These are phyloP conservation scores for Talaromyces sp. DNA, from an alignment of 2,329 filamentous ascomycete species.

Conservation along the genomic window DNA sequence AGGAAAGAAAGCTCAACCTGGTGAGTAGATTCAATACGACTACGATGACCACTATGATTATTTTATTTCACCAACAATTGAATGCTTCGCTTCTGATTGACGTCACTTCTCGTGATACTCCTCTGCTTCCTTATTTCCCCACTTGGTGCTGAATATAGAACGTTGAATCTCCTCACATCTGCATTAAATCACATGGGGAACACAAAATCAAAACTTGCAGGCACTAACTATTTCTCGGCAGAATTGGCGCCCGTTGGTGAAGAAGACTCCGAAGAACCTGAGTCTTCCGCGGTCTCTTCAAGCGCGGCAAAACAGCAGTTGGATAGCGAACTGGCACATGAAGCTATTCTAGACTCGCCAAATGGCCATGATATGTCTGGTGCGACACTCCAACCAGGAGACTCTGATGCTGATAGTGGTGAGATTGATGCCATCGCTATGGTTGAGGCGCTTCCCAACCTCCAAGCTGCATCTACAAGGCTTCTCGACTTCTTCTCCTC, in stretches of 20 bases:
- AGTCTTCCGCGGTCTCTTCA: background rate
- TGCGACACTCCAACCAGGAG: constrained; percentile 32
- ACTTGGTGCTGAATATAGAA: background rate
- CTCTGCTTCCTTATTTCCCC: background rate
- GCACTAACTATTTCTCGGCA: constrained; percentile 2
- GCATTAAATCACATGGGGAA: background rate
- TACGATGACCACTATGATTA: background rate
- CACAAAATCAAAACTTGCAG: constrained; percentile 1
- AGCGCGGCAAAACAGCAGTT: constrained; percentile 11
- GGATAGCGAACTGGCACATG: constrained; percentile 8
- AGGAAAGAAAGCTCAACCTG: constrained; percentile 6
- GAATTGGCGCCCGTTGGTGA: constrained; percentile 9
- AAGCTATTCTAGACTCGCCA: background rate
- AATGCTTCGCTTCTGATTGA: too few species aligned
- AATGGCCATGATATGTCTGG: constrained; percentile 31
- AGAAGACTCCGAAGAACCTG: background rate
- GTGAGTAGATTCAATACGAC: constrained; percentile 1
- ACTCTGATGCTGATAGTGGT: constrained; percentile 28
- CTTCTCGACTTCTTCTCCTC: constrained; percentile 39
- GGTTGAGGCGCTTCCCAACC: constrained; percentile 39
- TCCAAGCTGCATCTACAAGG: constrained; percentile 33
- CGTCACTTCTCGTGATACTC: background rate
- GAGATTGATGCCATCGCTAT: constrained; percentile 36
- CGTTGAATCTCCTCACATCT: background rate
- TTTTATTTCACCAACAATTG: background rate